These are phyloP conservation scores for Phlyctochytrium planicorne DNA, from an alignment of 192 early-diverging fungal genomes.

Conservation along the genomic window DNA sequence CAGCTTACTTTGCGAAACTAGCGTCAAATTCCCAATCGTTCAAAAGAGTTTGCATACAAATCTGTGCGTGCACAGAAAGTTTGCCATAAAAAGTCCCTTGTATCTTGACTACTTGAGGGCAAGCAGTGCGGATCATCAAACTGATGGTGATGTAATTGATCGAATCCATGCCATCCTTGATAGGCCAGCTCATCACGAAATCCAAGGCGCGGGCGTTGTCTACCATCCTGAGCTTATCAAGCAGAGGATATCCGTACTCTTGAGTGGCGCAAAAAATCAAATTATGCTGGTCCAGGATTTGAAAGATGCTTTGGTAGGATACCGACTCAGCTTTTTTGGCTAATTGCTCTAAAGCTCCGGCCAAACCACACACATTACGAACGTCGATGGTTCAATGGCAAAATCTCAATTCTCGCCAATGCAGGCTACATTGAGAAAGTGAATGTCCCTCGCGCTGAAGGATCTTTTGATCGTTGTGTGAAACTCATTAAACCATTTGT, in stretches of 20 bases:
- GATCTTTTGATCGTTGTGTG: slow-evolving; percentile 42
- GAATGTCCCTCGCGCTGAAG: slow-evolving; percentile 24
- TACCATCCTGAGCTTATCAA: slow-evolving; percentile 58
- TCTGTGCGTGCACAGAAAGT: slow-evolving; percentile 56
- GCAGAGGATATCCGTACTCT: slow-evolving; percentile 52
- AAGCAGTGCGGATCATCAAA: slow-evolving; percentile 13
- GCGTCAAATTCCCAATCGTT: slow-evolving; percentile 66
- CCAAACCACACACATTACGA: slow-evolving; percentile 20
- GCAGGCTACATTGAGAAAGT: slow-evolving; percentile 54
- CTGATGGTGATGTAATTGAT: slow-evolving; percentile 19
- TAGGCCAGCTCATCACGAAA: background rate
- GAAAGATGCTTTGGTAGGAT: slow-evolving; percentile 53
- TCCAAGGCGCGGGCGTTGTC: slow-evolving; percentile 24
- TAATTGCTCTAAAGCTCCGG: slow-evolving; percentile 13
- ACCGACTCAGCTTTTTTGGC: slow-evolving; percentile 2
- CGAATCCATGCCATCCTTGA: slow-evolving; percentile 12
- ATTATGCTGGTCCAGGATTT: slow-evolving; percentile 56
- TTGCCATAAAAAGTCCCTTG: slow-evolving; percentile 44
- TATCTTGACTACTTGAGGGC: slow-evolving; percentile 45
- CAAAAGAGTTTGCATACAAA: slow-evolving; percentile 56
- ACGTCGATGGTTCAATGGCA: slow-evolving; percentile 62
- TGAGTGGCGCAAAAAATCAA: slow-evolving; percentile 48
- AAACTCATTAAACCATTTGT: slow-evolving; percentile 44
- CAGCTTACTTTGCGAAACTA: slow-evolving; percentile 22
- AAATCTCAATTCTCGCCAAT: slow-evolving; percentile 42